Evolutionary conservation across 768 basidiomycete species (phyloP), one percentile per base, ranked within the genome.

Genomic region (Mrakia gelida): DNA sequence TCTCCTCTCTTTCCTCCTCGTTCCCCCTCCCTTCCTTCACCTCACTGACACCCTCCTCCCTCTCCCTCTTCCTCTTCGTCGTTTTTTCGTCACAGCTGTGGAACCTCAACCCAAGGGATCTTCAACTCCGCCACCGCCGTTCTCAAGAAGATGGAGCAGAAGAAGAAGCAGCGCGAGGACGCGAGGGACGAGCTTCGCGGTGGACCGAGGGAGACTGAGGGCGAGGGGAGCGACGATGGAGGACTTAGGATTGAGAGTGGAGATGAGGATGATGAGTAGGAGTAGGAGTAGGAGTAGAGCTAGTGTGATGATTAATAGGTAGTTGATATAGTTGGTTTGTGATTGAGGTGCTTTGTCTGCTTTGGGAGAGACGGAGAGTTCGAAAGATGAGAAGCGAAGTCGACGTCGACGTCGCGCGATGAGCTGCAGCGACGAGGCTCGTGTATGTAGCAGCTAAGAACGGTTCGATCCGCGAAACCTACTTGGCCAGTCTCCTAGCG

Each of bases 71-170:
- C 15, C 32, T 54, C 72, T 38, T 72, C n/a, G n/a, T n/a, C n/a
- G n/a, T 43, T 41, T 8, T 32, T 11, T 56, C 21, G 7, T n/a
- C 11, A 21, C 72, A 73, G 72, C 15, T 99, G 97, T 83, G 92
- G 94, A 71, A 89, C 93, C 18, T 89, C 94, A 0, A 98, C 97
- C 0, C 92, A 91, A 23, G 97, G 96, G 2, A 95, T 98, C 80
- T 99, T 98, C 87, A 98, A 98, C 84, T 89, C 92, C 72, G 95
- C 92, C 67, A 95, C 92, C 81, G 97, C 97, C 86, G 89, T 98
- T 75, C 88, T 99, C 62, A 91, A 91, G 80, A 95, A 92, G 87
- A 85, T 92, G 85, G 90, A 91, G 83, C 91, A 91, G 85, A 90
- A 88, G 84, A 87, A 88, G 82, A 86, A 89, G 84, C 87, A 83